Conservation (phyloP, 768 basidiomycete species). For the Suillus weaverae region DNA sequence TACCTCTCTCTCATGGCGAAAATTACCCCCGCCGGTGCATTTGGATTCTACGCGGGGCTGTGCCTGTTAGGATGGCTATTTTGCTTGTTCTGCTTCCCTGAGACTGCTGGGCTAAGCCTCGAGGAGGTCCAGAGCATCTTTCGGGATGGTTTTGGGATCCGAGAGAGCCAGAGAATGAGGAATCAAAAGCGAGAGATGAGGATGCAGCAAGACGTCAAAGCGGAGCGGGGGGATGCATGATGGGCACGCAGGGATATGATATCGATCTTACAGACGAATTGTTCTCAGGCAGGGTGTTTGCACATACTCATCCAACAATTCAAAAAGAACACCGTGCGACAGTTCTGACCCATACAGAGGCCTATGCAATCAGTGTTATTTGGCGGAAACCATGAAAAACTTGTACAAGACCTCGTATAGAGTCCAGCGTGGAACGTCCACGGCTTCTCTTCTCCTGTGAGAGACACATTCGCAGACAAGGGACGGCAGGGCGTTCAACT, state of each 20-base stretch:
- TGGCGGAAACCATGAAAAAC: no score
- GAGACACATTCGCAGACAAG: no score
- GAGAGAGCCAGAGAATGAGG: conserved; percentile 52
- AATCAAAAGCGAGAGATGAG: conserved; percentile 44
- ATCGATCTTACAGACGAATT: neutral
- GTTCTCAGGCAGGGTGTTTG: neutral
- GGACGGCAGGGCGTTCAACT: no score
- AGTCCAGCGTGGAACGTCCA: no score
- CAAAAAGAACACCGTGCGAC: no score
- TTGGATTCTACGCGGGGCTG: conserved; percentile 74
- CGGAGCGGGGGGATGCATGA: neutral
- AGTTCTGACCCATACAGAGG: no score
- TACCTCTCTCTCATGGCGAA: conserved; percentile 76
- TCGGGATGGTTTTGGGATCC: conserved; percentile 61
- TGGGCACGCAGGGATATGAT: neutral
- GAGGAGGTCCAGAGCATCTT: conserved; percentile 69
- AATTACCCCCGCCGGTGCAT: conserved; percentile 75
- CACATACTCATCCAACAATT: no score
- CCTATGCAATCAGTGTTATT: no score
- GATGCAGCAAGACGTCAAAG: conserved; percentile 24
- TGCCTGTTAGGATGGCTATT: conserved; percentile 72
- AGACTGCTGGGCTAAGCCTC: conserved; percentile 72
- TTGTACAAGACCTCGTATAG: no score
- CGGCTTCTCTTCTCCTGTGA: no score
- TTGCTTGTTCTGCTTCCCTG: conserved; percentile 70